Evolutionary conservation across 2,329 filamentous ascomycete genomes (phyloP).

Genomic region (Parafenestella ontariensis): DNA sequence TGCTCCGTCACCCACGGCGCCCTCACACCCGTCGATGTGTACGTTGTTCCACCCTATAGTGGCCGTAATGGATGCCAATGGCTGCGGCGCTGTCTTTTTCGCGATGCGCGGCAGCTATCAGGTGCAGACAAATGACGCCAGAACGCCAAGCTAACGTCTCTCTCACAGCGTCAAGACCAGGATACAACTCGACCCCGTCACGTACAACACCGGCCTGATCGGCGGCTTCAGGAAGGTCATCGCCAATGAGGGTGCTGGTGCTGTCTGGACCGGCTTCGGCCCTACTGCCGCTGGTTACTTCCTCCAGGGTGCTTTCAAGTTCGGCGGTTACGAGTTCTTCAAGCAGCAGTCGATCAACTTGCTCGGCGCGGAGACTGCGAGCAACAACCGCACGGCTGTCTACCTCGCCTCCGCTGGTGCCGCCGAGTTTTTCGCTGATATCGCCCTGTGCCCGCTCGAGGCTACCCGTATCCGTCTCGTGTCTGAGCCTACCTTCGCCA

Average conservation of each 20-base stretch:
- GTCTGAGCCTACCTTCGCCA: constrained; percentile 84
- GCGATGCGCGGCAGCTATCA: constrained; percentile 16
- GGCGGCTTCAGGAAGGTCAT: constrained; percentile 88
- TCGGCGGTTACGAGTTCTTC: constrained; percentile 95
- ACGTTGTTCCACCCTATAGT: constrained; percentile 60
- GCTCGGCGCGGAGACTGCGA: constrained; percentile 72
- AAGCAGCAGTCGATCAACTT: constrained; percentile 87
- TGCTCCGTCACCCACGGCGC: constrained; percentile 97
- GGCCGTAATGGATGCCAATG: constrained; percentile 32
- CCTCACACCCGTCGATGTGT: constrained; percentile 99
- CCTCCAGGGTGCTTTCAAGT: constrained; percentile 92
- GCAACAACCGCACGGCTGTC: constrained; percentile 80
- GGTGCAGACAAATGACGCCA: constrained; percentile 23
- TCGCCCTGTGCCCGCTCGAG: constrained; percentile 89
- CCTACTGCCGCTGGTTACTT: constrained; percentile 91
- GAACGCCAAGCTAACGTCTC: constrained; percentile 33
- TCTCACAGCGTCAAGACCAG: constrained; percentile 83
- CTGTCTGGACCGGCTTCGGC: constrained; percentile 83
- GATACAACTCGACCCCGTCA: constrained; percentile 89
- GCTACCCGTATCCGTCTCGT: constrained; percentile 94
- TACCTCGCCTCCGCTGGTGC: constrained; percentile 72
- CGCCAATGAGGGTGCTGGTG: constrained; percentile 77
- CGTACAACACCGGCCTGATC: constrained; percentile 88
- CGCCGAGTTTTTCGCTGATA: constrained; percentile 74
- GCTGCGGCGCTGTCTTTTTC: constrained; percentile 21